Conservation (phyloP, 306 rosid genomes). For the Carpinus fangiana region DNA sequence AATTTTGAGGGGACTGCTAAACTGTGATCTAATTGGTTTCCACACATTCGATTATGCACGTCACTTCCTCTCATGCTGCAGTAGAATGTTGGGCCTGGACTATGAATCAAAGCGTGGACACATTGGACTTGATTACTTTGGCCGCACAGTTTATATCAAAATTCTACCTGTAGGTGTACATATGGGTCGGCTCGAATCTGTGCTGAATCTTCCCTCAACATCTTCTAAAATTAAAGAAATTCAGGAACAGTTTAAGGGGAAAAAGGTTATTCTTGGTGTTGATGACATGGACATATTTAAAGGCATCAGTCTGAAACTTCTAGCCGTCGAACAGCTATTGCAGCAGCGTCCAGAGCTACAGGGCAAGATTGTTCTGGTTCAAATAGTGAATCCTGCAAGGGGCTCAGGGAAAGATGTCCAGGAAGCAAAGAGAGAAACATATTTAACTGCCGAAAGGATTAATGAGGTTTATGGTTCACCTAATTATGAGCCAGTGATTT, state of each 20-base stretch:
- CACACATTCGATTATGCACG: conserved; percentile 92
- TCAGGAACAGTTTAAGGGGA: conserved; percentile 61
- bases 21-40: conserved; percentile 81
- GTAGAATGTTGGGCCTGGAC: conserved; percentile 90
- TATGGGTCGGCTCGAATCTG: conserved; percentile 80
- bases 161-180: conserved; percentile 89
- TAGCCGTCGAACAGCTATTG: conserved; percentile 78
- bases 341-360: conserved; percentile 57
- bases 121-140: conserved; percentile 84
- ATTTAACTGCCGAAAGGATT: conserved; percentile 58
- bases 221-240: conserved; percentile 63
- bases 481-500: conserved; percentile 62
- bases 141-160: conserved; percentile 79
- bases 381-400: conserved; percentile 88
- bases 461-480: conserved; percentile 57
- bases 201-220: conserved; percentile 60
- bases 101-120: conserved; percentile 92
- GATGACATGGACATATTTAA: conserved; percentile 92
- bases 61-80: conserved; percentile 91
- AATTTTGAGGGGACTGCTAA: conserved; percentile 72
- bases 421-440: conserved; percentile 68
- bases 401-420: conserved; percentile 81
- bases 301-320: conserved; percentile 77
- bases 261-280: conserved; percentile 59
- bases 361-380: conserved; percentile 69